These are phyloP conservation scores for Coniochaeta sp. DNA, from an alignment of 2,329 filamentous ascomycete genomes.

Conservation along the genomic window DNA sequence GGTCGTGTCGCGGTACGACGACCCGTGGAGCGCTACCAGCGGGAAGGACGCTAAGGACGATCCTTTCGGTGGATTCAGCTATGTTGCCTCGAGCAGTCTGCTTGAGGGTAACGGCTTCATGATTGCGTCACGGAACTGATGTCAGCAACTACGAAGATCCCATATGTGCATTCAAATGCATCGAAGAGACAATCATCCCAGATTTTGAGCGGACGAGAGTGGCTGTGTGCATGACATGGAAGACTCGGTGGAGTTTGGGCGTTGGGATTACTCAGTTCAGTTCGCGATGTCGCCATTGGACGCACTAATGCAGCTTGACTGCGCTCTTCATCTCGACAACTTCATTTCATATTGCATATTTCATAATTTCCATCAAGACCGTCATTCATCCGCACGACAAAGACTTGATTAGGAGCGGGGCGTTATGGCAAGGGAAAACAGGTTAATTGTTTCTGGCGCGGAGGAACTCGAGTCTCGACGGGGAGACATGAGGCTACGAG, in stretches of 20 bases:
- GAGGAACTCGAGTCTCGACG: not conserved
- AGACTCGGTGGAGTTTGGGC: not conserved
- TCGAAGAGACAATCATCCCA: not conserved
- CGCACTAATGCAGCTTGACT: not conserved
- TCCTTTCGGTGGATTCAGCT: slow-evolving; percentile 58
- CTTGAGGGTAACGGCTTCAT: slow-evolving; percentile 39
- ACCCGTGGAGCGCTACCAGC: slow-evolving; percentile 15
- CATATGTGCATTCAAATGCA: not conserved
- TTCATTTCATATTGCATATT: not conserved
- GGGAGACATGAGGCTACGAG: not conserved
- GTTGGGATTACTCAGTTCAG: not conserved
- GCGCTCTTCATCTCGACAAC: not conserved
- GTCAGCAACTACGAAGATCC: not conserved
- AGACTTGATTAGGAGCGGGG: not conserved
- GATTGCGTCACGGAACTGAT: not conserved
- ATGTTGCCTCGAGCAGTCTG: slow-evolving; percentile 50
- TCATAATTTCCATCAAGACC: not conserved
- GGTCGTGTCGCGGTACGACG: slow-evolving; percentile 36
- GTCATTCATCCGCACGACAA: not conserved
- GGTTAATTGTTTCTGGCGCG: not conserved
- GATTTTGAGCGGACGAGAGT: not conserved
- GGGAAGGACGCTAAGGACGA: slow-evolving; percentile 37
- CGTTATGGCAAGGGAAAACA: not conserved
- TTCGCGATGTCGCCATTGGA: not conserved
- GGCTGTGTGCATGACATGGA: not conserved